Evolutionary conservation across 331 rosid genomes (phyloP), one percentile per base, ranked within the genome.

Genomic region (Pyrus hybrid): DNA sequence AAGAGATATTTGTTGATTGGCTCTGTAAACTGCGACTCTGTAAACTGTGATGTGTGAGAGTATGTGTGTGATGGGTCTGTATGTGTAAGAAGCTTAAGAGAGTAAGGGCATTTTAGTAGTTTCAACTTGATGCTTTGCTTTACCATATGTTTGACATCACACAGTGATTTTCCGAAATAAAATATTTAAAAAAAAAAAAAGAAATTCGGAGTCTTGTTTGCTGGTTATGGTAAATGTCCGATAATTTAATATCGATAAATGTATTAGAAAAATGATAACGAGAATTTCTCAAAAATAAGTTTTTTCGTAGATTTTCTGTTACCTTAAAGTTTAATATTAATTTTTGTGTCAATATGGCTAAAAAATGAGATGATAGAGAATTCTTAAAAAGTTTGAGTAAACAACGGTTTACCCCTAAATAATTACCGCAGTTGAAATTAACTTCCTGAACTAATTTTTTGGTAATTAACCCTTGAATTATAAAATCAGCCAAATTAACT

Each of bases 1-100:
- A 79, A 80, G 86, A 88, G 92, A 87, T 88, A 86, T 92, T 88
- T 85, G 82, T 86, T 84, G 87, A 85, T 90, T 85, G 89, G 87
- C 85, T 87, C 81, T 51, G 73, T 73, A 63, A 80, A 28, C 82
- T 78, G 85, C 80, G 85, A 82, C 77, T 66, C 84, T 69, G 71
- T 77, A 66, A 53, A 74, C 83, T 37, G 75, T 13, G 71, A 56
- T 33, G 28, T 66, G 28, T 23, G 60, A 43, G 28, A 45, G 14
- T 25, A 8, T 35, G 41, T 8, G 0, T 10, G 77, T 20, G 82
- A 33, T 0, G 35, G 41, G 43, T 63, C 28, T 2, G 74, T 30
- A 70, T 7, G 77, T 20, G 82, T 67, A 9, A 37, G 45, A 37
- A 37, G 45, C 45, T 37, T 9, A 37, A 37, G 45, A 10, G 45